These are phyloP conservation scores for Neurospora sp. DNA, from an alignment of 495 filamentous ascomycete species.

Conservation along the genomic window DNA sequence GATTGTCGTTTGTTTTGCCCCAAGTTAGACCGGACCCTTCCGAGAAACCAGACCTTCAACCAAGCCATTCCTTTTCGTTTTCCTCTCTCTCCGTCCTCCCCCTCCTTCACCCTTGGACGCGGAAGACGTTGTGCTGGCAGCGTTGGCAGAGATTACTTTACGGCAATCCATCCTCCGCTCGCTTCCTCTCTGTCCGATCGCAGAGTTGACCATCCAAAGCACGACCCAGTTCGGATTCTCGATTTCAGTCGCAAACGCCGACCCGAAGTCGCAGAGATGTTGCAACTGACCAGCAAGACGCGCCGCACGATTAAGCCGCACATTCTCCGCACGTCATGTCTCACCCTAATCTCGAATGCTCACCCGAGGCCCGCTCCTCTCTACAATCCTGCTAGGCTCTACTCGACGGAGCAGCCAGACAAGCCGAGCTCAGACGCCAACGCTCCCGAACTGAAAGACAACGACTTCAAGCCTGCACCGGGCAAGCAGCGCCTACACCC, in stretches of 20 bases:
- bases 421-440: background rate
- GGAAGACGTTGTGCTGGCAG: background rate
- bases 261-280: slow-evolving; percentile 6
- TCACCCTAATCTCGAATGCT: slow-evolving; percentile 2
- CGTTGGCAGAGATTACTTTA: background rate
- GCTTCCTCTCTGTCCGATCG: background rate
- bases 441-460: background rate
- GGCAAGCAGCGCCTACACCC: background rate
- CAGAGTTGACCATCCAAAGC: background rate
- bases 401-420: background rate
- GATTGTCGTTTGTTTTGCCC: background rate
- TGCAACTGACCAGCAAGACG: slow-evolving; percentile 6
- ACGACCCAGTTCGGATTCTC: background rate
- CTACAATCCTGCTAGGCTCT: slow-evolving; percentile 2
- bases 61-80: background rate
- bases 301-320: slow-evolving; percentile 2
- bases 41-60: background rate
- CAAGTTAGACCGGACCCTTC: background rate
- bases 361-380: background rate
- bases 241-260: background rate
- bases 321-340: slow-evolving; percentile 18
- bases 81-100: background rate
- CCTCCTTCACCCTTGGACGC: background rate
- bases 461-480: background rate
- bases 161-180: background rate